These are phyloP conservation scores for Fusarium newnesense DNA, from an alignment of 2,329 filamentous ascomycete species.

Conservation along the genomic window DNA sequence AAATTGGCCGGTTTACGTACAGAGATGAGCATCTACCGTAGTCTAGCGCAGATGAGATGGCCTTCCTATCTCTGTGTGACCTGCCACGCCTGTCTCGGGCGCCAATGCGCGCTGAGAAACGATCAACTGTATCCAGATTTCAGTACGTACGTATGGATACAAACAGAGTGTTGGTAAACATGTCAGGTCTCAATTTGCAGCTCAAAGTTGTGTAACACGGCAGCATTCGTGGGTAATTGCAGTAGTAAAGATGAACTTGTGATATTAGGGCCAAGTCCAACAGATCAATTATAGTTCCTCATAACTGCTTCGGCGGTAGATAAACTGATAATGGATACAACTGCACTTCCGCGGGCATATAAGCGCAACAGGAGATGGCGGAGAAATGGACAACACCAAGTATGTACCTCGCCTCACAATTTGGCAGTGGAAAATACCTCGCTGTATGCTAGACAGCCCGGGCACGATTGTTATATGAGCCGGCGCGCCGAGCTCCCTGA, in stretches of 20 bases:
- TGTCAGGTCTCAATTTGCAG: not conserved
- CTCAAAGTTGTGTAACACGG: not conserved
- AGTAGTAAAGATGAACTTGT: not conserved
- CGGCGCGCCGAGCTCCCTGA: not conserved
- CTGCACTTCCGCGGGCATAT: conserved; percentile 11
- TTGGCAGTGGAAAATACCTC: not conserved
- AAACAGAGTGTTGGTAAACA: not conserved
- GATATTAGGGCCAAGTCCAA: not conserved
- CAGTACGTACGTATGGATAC: not conserved
- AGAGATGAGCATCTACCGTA: not conserved
- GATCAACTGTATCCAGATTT: not conserved
- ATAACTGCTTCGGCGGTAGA: not conserved
- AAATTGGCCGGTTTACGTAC: conserved; percentile 21
- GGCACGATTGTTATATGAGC: not conserved
- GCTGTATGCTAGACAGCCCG: not conserved
- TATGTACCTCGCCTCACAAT: not conserved
- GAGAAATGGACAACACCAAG: conserved; percentile 1
- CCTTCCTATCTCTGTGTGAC: not conserved
- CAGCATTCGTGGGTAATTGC: not conserved
- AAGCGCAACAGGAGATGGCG: not conserved
- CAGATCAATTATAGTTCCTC: not conserved
- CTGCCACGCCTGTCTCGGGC: not conserved
- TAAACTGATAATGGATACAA: conserved; percentile 1
- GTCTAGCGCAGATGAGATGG: conserved; percentile 4
- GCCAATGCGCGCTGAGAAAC: conserved; percentile 3